Conservation (phyloP, 2,329 filamentous ascomycete species). For the Sphaerulina populicola region DNA sequence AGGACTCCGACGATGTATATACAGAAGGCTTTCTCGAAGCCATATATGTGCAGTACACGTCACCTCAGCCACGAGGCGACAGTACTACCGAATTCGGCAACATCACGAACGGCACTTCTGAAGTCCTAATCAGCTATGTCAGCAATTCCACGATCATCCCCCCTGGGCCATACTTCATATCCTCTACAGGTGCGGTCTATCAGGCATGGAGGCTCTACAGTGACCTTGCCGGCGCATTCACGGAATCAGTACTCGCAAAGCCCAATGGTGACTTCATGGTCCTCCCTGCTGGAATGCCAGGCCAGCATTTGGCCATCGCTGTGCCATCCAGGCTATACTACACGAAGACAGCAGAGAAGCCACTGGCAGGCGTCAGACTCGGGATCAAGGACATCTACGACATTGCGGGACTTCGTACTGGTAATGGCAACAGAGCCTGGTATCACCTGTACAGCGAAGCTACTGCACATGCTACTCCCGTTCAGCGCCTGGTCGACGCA, state of each 20-base stretch:
- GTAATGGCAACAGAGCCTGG: conserved; percentile 53
- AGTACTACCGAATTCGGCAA: conserved; percentile 3
- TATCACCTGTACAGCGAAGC: conserved; percentile 45
- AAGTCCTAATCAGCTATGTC: conserved; percentile 17
- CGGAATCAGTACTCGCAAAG: conserved; percentile 38
- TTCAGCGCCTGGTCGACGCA: conserved; percentile 50
- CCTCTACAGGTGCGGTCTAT: conserved; percentile 39
- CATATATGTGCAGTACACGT: conserved; percentile 24
- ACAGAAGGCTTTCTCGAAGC: conserved; percentile 35
- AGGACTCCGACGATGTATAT: conserved; percentile 37
- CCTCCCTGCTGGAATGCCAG: conserved; percentile 35
- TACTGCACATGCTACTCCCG: conserved; percentile 42
- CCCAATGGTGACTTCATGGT: conserved; percentile 37
- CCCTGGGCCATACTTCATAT: conserved; percentile 46
- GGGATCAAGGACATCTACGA: conserved; percentile 58
- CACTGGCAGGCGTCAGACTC: conserved; percentile 52
- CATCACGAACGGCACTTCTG: conserved; percentile 16
- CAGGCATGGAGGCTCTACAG: conserved; percentile 45
- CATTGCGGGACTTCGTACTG: conserved; percentile 49
- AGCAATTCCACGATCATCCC: conserved; percentile 29
- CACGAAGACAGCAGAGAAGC: conserved; percentile 46
- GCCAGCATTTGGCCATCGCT: conserved; percentile 40
- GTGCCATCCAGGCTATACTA: conserved; percentile 56
- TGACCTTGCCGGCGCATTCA: conserved; percentile 45
- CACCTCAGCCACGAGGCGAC: conserved; percentile 8